These are phyloP conservation scores for Candida methanosorbosa DNA, from an alignment of 805 yeast genomes.

Conservation along the genomic window DNA sequence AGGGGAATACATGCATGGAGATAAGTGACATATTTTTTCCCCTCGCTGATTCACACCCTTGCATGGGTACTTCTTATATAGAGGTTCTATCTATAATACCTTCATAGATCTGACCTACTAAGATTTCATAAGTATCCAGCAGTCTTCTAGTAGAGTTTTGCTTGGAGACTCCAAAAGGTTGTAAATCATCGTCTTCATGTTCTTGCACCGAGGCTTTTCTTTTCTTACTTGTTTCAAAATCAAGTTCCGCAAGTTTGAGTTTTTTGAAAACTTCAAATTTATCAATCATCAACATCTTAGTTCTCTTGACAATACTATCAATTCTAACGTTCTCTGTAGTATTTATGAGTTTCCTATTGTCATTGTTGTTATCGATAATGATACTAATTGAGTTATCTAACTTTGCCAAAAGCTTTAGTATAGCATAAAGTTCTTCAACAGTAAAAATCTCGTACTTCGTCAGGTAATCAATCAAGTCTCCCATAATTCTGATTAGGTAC, in stretches of 20 bases:
- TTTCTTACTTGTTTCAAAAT: background rate
- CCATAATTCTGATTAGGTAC: conserved; percentile 54
- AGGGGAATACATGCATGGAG: no score
- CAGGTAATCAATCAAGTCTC: conserved; percentile 57
- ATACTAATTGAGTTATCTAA: conserved; percentile 23
- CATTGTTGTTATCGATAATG: conserved; percentile 15
- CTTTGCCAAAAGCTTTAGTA: conserved; percentile 15
- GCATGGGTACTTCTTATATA: no score
- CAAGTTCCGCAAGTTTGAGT: background rate
- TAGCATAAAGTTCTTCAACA: conserved; percentile 13
- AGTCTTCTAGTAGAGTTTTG: background rate
- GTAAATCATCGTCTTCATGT: conserved; percentile 2
- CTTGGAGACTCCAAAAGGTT: background rate
- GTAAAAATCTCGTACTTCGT: conserved; percentile 25
- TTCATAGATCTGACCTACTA: conserved; percentile 27
- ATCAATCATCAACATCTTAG: conserved; percentile 17
- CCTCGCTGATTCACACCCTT: no score
- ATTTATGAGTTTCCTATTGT: conserved; percentile 9
- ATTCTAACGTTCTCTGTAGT: conserved; percentile 26
- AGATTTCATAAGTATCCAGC: conserved; percentile 12
- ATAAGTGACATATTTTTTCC: no score
- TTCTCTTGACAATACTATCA: conserved; percentile 21
- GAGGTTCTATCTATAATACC: conserved; percentile 27
- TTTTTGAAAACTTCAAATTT: conserved; percentile 21
- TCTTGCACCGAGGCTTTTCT: background rate